Evolutionary conservation across 192 early-diverging fungal genomes (phyloP).

Genomic region (Mycoemilia scoparia): DNA sequence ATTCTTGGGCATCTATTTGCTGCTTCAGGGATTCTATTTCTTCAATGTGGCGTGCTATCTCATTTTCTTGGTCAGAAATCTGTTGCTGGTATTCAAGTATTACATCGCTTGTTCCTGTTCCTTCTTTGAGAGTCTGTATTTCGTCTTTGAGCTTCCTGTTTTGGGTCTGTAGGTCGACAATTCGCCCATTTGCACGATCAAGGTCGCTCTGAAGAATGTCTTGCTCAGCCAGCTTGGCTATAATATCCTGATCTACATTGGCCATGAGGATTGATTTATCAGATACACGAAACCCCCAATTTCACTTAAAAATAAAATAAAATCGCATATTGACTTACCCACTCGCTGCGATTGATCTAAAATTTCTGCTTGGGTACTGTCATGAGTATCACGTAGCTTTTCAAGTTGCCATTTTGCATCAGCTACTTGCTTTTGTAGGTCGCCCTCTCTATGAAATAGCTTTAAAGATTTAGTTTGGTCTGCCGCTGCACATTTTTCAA

Average conservation of each 20-base stretch:
- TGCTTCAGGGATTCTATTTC: no score
- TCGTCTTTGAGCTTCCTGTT: conserved; percentile 36
- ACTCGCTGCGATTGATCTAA: conserved; percentile 38
- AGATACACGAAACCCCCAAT: no score
- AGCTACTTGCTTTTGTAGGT: conserved; percentile 63
- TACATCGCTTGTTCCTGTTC: no score
- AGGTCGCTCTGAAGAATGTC: conserved; percentile 75
- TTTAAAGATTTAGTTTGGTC: no score
- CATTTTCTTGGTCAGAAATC: no score
- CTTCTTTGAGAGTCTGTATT: conserved; percentile 14
- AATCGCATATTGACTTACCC: no score
- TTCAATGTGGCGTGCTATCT: no score
- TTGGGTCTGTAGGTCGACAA: conserved; percentile 46
- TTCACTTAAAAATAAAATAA: no score
- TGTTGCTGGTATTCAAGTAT: no score
- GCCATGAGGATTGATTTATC: no score
- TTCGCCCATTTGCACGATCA: conserved; percentile 56
- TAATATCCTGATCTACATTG: conserved; percentile 67
- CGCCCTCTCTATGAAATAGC: conserved; percentile 57
- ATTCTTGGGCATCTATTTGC: no score
- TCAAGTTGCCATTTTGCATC: conserved; percentile 58
- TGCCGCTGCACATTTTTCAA: no score
- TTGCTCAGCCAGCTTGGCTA: conserved; percentile 64
- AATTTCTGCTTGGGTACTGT: conserved; percentile 49
- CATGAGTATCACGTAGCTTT: conserved; percentile 44